Conservation (phyloP, 2,329 filamentous ascomycete genomes). For the Xylaria multiplex region DNA sequence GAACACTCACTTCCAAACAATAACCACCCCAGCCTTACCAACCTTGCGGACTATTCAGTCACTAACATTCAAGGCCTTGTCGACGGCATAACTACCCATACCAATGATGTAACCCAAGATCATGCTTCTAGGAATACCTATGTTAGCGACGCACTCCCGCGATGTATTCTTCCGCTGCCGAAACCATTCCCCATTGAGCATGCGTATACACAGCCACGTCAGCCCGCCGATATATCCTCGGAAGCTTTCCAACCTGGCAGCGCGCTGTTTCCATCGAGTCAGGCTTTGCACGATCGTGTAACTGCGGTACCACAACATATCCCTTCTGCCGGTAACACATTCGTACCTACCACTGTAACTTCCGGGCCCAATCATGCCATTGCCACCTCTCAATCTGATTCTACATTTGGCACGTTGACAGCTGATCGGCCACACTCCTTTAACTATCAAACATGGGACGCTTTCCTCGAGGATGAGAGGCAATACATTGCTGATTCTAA, state of each 20-base stretch:
- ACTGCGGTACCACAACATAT: conserved; percentile 47
- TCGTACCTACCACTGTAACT: conserved; percentile 43
- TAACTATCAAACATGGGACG: conserved; percentile 65
- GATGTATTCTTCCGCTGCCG: conserved; percentile 58
- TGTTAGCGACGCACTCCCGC: conserved; percentile 40
- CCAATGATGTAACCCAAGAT: conserved; percentile 46
- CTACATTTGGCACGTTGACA: conserved; percentile 28
- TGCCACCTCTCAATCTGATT: conserved; percentile 33
- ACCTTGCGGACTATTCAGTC: conserved; percentile 33
- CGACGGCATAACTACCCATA: conserved; percentile 45
- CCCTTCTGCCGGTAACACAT: conserved; percentile 45
- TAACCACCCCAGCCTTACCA: conserved; percentile 4
- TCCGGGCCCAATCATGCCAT: conserved; percentile 43
- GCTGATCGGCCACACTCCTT: conserved; percentile 26
- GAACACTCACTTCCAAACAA: conserved; percentile 8
- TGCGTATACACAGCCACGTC: conserved; percentile 51
- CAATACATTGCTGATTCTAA: conserved; percentile 80
- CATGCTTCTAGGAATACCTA: conserved; percentile 42
- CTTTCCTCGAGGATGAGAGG: conserved; percentile 77
- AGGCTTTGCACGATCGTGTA: conserved; percentile 49
- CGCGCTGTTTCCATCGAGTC: conserved; percentile 38
- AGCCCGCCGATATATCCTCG: conserved; percentile 42
- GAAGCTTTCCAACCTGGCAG: conserved; percentile 46
- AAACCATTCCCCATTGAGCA: conserved; percentile 57
- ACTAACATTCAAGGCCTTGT: conserved; percentile 46